A percentile compares a stretch with the other conserved stretches of the same genome.
Conservation (phyloP, 179 eudicot genomes). For the Camellia oleifera region DNA sequence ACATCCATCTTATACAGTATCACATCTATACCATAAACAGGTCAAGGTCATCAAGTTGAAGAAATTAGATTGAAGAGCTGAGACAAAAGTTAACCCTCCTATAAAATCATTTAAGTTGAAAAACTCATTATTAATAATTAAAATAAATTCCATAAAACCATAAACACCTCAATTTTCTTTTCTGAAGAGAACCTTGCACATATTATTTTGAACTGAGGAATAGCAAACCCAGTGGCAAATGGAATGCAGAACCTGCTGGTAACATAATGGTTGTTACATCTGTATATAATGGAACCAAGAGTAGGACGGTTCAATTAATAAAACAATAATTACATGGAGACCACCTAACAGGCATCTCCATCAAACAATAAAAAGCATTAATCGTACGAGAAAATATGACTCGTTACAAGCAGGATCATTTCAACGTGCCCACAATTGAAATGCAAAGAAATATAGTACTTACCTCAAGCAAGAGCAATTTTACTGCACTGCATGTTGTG, state of each 20-base stretch:
- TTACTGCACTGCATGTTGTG: constrained; percentile 56
- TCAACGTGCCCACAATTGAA: not conserved
- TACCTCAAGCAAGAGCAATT: constrained; percentile 76
- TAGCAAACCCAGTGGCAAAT: not conserved
- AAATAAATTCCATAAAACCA: not conserved
- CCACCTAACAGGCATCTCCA: not conserved
- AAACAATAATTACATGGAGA: not conserved
- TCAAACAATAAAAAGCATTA: not conserved
- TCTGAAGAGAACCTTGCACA: not conserved
- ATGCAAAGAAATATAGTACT: constrained; percentile 25
- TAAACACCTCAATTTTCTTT: not conserved
- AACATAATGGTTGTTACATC: not conserved
- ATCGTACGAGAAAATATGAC: not conserved
- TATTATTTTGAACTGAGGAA: not conserved
- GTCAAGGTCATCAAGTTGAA: no score
- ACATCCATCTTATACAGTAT: not conserved
- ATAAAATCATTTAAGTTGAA: not conserved
- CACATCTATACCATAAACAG: not conserved
- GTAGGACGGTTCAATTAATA: not conserved
- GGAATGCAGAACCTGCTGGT: not conserved
- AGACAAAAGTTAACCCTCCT: not conserved
- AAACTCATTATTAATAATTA: not conserved
- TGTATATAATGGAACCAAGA: not conserved
- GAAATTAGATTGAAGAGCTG: not conserved
- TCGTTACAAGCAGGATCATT: not conserved